phyloP scores from a whole-genome alignment of 805 yeast genomes.

The Myxozyma melibiosi region DNA sequence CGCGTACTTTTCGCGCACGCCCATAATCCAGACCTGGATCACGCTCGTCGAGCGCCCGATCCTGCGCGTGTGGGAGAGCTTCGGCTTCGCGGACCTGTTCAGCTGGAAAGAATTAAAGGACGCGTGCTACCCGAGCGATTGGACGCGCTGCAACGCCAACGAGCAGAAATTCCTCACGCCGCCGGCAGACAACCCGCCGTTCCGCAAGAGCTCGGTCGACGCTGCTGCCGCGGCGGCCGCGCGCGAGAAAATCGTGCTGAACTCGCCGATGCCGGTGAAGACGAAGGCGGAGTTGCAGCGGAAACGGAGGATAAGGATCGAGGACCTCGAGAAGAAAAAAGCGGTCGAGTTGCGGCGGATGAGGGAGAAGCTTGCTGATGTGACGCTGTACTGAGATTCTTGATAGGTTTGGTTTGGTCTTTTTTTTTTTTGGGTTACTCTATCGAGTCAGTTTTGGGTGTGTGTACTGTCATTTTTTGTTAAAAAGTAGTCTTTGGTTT shows the following conservation, averaged over 20 bases:
- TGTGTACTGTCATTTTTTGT: no score
- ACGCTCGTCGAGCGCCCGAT: slow-evolving; percentile 15
- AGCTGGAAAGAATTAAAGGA: slow-evolving; percentile 22
- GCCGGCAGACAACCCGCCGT: neutral
- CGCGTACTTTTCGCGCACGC: slow-evolving; percentile 23
- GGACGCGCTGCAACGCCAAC: slow-evolving; percentile 16
- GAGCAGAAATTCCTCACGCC: neutral
- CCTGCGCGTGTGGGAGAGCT: slow-evolving; percentile 1
- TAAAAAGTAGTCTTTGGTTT: no score
- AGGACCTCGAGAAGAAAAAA: neutral
- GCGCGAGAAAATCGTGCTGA: neutral
- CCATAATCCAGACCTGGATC: slow-evolving; percentile 15
- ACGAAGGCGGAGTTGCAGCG: neutral
- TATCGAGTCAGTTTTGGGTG: no score
- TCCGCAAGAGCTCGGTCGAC: no score
- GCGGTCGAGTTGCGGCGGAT: neutral
- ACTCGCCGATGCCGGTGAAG: neutral
- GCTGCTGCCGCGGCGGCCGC: neutral
- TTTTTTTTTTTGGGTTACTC: neutral
- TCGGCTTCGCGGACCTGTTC: slow-evolving; percentile 6
- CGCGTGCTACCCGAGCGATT: slow-evolving; percentile 13
- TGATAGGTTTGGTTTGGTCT: neutral
- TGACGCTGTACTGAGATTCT: neutral
- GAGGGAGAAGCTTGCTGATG: neutral
- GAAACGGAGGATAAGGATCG: neutral